Conservation (phyloP, 2,329 filamentous ascomycete genomes). For the Pseudopithomyces chartarum region DNA sequence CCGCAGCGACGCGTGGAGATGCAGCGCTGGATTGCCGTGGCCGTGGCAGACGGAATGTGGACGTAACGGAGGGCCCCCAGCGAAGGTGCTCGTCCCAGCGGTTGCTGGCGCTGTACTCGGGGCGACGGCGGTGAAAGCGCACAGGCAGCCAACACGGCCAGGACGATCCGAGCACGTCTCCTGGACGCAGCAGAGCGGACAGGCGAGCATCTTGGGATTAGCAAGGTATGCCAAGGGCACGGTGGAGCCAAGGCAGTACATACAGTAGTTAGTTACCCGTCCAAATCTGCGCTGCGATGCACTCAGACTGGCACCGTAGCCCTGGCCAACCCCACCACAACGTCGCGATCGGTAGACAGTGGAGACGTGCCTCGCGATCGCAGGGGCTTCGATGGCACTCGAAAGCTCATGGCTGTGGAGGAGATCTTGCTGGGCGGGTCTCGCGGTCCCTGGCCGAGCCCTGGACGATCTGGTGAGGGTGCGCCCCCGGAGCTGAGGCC, state of each 20-base stretch:
- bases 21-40: too few species aligned
- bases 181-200: too few species aligned
- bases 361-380: not conserved
- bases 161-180: not conserved
- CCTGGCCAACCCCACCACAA: not conserved
- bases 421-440: not conserved
- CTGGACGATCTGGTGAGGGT: too few species aligned
- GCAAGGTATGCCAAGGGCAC: not conserved
- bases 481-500: too few species aligned
- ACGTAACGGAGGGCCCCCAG: too few species aligned
- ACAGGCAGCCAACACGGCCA: not conserved
- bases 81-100: too few species aligned
- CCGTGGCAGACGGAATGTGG: too few species aligned
- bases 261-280: too few species aligned
- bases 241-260: not conserved
- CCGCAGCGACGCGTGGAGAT: not conserved
- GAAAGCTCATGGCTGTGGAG: not conserved
- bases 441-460: not conserved
- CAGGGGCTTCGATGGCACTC: not conserved
- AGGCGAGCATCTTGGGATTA: not conserved
- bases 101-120: not conserved
- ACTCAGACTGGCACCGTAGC: too few species aligned
- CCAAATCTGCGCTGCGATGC: not conserved
- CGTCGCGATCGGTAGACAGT: not conserved
- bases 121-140: not conserved